These are phyloP conservation scores for Ammopiptanthus mongolicus DNA, from an alignment of 306 rosid genomes.

Conservation along the genomic window DNA sequence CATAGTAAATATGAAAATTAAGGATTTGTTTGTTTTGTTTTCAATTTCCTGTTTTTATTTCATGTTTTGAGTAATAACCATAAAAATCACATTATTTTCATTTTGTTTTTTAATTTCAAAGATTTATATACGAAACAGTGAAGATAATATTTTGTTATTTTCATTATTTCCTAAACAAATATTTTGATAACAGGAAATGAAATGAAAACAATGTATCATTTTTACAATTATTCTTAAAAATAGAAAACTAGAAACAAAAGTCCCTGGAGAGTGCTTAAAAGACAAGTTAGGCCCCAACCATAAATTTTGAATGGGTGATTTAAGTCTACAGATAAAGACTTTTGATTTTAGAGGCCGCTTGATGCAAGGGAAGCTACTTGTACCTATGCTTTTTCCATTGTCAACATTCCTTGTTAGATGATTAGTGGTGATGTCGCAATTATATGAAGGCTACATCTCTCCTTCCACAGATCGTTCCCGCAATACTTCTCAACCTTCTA, in stretches of 20 bases:
- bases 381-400: not conserved
- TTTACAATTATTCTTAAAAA: too few species aligned
- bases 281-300: slow-evolving; percentile 7
- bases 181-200: too few species aligned
- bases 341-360: not conserved
- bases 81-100: too few species aligned
- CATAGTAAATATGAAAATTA: not conserved
- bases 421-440: slow-evolving; percentile 40
- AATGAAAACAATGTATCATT: too few species aligned
- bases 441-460: slow-evolving; percentile 43
- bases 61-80: too few species aligned
- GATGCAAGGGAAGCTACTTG: not conserved
- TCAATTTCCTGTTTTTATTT: too few species aligned
- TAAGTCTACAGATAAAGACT: not conserved
- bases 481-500: slow-evolving; percentile 18
- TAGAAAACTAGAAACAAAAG: too few species aligned
- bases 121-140: too few species aligned
- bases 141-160: too few species aligned
- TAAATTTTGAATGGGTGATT: not conserved
- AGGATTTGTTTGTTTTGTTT: too few species aligned
- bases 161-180: too few species aligned
- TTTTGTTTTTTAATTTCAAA: too few species aligned
- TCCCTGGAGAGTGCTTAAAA: slow-evolving; percentile 2
- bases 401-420: slow-evolving; percentile 22
- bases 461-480: slow-evolving; percentile 24